Conservation (phyloP, 306 rosid genomes). For the Trichosanthes truncata region DNA sequence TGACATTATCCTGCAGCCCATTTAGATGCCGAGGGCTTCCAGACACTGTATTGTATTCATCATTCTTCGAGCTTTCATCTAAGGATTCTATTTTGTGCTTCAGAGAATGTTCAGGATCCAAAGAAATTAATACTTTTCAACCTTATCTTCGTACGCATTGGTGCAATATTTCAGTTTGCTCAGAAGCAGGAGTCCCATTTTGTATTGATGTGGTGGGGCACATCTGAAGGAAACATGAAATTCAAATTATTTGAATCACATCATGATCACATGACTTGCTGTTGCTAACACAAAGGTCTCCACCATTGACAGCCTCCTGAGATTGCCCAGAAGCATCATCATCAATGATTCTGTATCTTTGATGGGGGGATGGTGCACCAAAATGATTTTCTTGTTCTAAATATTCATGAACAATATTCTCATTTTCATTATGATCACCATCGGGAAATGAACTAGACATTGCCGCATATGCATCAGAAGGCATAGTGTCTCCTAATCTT, state of each 20-base stretch:
- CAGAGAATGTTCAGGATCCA: slow-evolving; percentile 52
- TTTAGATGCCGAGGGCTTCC: slow-evolving; percentile 25
- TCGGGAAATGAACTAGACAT: slow-evolving; percentile 24
- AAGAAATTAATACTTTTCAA: slow-evolving; percentile 43
- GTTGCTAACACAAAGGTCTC: slow-evolving; percentile 29
- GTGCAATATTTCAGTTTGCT: slow-evolving; percentile 29
- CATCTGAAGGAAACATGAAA: slow-evolving; percentile 24
- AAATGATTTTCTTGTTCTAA: slow-evolving; percentile 35
- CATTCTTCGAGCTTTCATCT: slow-evolving; percentile 31
- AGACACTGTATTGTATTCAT: slow-evolving; percentile 21
- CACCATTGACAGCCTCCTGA: slow-evolving; percentile 26
- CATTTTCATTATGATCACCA: slow-evolving; percentile 27
- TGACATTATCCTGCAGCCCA: slow-evolving; percentile 28
- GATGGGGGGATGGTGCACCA: slow-evolving; percentile 18
- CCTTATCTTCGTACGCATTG: slow-evolving; percentile 49
- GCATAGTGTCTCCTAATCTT: slow-evolving; percentile 42
- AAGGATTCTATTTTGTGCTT: slow-evolving; percentile 35
- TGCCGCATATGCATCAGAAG: slow-evolving; percentile 35
- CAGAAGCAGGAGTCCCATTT: slow-evolving; percentile 26
- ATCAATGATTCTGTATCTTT: slow-evolving; percentile 28
- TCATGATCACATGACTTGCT: slow-evolving; percentile 29
- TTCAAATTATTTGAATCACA: slow-evolving; percentile 33
- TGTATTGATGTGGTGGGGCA: slow-evolving; percentile 23
- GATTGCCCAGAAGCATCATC: slow-evolving; percentile 26
- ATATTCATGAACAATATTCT: slow-evolving; percentile 19